phyloP scores from a whole-genome alignment of 495 filamentous ascomycete species.

The Aspergillus heteromorphus region DNA sequence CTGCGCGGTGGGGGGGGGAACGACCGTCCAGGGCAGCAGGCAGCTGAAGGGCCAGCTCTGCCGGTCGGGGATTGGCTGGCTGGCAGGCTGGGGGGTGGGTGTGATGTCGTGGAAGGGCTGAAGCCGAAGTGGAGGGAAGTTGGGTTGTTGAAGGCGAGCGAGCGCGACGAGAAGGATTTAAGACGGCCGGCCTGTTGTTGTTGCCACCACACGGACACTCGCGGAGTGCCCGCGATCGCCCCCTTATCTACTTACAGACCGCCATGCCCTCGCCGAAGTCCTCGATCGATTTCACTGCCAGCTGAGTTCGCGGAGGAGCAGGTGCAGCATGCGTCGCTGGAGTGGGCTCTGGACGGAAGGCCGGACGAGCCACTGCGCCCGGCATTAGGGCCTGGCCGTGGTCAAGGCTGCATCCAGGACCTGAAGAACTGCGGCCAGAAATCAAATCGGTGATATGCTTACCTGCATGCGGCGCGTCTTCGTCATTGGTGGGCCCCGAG shows the following conservation, averaged over 20 bases:
- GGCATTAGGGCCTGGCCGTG: not conserved
- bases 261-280: not conserved
- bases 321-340: not conserved
- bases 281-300: not conserved
- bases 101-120: not conserved
- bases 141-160: not conserved
- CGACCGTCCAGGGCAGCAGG: not conserved
- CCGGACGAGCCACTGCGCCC: not conserved
- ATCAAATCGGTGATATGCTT: not conserved
- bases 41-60: slow-evolving; percentile 12
- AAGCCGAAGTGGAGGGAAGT: not conserved
- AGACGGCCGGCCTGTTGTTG: not conserved
- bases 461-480: not conserved
- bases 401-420: not conserved
- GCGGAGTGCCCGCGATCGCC: not conserved
- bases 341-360: too few relatives aligned
- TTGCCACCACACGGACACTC: too few relatives aligned
- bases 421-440: not conserved
- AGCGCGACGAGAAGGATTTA: not conserved
- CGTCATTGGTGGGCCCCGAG: not conserved
- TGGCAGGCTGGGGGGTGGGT: not conserved
- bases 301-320: not conserved
- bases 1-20: slow-evolving; percentile 17
- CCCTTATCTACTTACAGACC: not conserved
- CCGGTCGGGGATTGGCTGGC: not conserved